These are phyloP conservation scores for Agrocybe chaxingu DNA, from an alignment of 768 basidiomycete genomes.

Conservation along the genomic window DNA sequence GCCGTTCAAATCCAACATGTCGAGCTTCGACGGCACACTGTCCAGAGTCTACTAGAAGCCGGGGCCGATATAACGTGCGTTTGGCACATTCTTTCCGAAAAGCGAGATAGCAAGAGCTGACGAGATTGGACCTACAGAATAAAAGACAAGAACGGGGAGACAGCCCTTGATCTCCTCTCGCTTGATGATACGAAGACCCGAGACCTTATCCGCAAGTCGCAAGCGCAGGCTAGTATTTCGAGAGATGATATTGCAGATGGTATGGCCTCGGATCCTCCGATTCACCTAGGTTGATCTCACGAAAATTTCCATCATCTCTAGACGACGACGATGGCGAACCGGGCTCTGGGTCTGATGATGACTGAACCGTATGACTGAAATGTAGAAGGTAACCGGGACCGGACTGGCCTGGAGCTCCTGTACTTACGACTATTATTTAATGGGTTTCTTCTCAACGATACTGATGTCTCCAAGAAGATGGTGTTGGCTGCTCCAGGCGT, in stretches of 20 bases:
- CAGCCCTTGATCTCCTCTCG: slow-evolving; percentile 52
- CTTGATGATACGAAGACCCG: slow-evolving; percentile 48
- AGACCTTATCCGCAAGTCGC: slow-evolving; percentile 48
- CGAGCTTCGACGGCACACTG: slow-evolving; percentile 51
- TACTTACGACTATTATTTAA: slow-evolving; percentile 6
- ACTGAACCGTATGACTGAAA: slow-evolving; percentile 4
- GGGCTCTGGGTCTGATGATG: slow-evolving; percentile 23
- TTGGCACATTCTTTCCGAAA: not conserved
- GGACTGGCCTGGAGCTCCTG: not conserved
- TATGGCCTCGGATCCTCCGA: slow-evolving; percentile 23
- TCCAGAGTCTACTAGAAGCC: slow-evolving; percentile 70
- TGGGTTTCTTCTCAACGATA: not conserved
- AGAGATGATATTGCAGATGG: slow-evolving; percentile 65
- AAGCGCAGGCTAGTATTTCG: slow-evolving; percentile 49
- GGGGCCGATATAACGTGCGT: slow-evolving; percentile 70
- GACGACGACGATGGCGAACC: slow-evolving; percentile 24
- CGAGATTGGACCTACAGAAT: slow-evolving; percentile 40
- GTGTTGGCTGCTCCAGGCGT: not conserved
- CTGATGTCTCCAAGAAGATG: no score
- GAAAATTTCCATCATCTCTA: slow-evolving; percentile 10
- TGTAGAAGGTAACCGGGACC: not conserved
- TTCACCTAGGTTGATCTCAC: not conserved
- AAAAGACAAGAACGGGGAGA: slow-evolving; percentile 66
- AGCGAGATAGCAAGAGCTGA: not conserved
- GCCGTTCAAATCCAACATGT: slow-evolving; percentile 56